Conservation (phyloP, 2,329 filamentous ascomycete species). For the Drechslerella coelobrocha region DNA sequence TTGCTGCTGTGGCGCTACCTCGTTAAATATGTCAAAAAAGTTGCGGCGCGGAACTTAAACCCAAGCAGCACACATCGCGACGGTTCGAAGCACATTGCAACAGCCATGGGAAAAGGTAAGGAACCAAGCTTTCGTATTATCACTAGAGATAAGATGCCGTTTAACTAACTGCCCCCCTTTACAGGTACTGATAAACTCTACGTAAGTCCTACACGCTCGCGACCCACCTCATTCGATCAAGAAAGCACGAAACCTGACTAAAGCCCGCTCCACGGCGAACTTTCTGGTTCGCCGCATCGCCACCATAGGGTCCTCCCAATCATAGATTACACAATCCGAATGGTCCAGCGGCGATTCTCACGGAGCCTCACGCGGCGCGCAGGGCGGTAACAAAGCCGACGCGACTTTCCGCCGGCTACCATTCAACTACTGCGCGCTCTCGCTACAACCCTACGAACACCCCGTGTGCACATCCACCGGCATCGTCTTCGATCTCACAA, state of each 20-base stretch:
- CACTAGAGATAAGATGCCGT: background rate
- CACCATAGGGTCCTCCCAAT: constrained; percentile 6
- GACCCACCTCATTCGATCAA: constrained; percentile 2
- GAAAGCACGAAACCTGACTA: constrained; percentile 41
- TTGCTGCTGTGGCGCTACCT: too few relatives aligned
- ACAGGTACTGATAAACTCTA: constrained; percentile 66
- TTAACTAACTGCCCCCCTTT: constrained; percentile 8
- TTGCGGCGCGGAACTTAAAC: constrained; percentile 18
- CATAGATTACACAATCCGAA: constrained; percentile 90
- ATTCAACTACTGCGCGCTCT: constrained; percentile 97
- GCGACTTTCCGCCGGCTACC: constrained; percentile 84
- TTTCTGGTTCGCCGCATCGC: constrained; percentile 12
- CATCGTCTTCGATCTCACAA: constrained; percentile 92
- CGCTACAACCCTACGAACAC: constrained; percentile 91
- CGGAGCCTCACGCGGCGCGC: constrained; percentile 71
- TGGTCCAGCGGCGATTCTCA: constrained; percentile 92
- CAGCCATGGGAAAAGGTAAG: constrained; percentile 49
- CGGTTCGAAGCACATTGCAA: background rate
- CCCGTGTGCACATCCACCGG: constrained; percentile 89
- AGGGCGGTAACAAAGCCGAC: constrained; percentile 64
- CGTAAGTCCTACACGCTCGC: constrained; percentile 48
- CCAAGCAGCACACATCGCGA: constrained; percentile 1
- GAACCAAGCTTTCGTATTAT: background rate
- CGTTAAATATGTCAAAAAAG: too few relatives aligned
- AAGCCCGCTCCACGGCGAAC: constrained; percentile 31